Evolutionary conservation across 768 basidiomycete genomes (phyloP).

Genomic region (Antrodiella citrinella): DNA sequence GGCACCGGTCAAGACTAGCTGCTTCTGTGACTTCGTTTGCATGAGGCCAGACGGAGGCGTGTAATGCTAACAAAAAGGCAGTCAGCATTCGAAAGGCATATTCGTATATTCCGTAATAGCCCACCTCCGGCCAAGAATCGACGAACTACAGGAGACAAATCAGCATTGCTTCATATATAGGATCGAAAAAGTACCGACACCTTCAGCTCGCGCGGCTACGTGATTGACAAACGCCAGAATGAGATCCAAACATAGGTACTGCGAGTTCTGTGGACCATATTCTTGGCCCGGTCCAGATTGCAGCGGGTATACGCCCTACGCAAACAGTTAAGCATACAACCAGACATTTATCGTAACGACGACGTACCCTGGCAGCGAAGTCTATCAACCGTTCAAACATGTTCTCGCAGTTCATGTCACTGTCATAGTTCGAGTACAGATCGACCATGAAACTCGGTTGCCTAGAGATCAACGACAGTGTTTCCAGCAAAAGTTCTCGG

Average conservation of each 20-base stretch:
- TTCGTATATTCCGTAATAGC: constrained; percentile 14
- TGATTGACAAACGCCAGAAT: constrained; percentile 81
- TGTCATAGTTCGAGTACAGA: constrained; percentile 93
- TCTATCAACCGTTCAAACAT: constrained; percentile 84
- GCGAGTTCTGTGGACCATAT: constrained; percentile 64
- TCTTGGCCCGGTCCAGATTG: constrained; percentile 49
- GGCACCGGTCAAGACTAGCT: constrained; percentile 76
- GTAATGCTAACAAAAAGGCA: constrained; percentile 35
- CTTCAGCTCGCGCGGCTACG: constrained; percentile 65
- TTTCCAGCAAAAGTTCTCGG: constrained; percentile 85
- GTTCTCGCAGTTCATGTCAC: constrained; percentile 94
- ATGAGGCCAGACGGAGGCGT: constrained; percentile 49
- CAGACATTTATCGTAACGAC: background rate
- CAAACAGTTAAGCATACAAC: background rate
- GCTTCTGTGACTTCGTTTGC: constrained; percentile 76
- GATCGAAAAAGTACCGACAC: constrained; percentile 25
- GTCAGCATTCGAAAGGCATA: background rate
- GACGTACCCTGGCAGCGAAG: constrained; percentile 75
- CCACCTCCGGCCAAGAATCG: constrained; percentile 72
- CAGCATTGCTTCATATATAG: constrained; percentile 2
- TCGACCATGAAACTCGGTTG: constrained; percentile 93
- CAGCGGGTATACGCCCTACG: constrained; percentile 77
- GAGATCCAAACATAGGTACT: constrained; percentile 83
- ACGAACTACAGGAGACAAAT: too few species aligned
- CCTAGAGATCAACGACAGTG: constrained; percentile 70